A percentile compares a stretch with the other conserved stretches of the same genome.
Evolutionary conservation across 2,329 filamentous ascomycete species (phyloP).

Genomic region (Aureobasidium sp.): DNA sequence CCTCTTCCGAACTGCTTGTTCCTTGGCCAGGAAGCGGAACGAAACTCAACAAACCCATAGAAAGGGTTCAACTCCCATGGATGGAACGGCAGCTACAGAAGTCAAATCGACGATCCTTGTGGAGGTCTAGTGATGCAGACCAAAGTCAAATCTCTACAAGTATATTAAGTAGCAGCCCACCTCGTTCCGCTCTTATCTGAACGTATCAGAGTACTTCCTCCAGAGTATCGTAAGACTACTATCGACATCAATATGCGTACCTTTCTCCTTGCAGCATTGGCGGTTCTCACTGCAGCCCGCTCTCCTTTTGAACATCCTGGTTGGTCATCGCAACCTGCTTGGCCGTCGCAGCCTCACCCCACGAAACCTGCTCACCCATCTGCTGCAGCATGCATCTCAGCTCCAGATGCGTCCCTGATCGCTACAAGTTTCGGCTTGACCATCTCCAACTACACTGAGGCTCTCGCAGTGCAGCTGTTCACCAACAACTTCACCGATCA

Average conservation of each 20-base stretch:
- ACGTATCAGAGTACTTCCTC: not conserved
- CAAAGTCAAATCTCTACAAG: not conserved
- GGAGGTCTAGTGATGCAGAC: not conserved
- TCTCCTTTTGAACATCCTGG: not conserved
- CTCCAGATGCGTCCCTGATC: slow-evolving; percentile 21
- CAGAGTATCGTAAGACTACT: not conserved
- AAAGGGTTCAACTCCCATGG: no score
- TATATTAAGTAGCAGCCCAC: not conserved
- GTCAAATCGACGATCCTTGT: not conserved
- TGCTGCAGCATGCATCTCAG: slow-evolving; percentile 19
- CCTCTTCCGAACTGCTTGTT: not conserved
- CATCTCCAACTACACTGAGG: slow-evolving; percentile 23
- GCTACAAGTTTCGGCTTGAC: slow-evolving; percentile 24
- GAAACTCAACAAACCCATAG: not conserved
- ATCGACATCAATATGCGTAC: not conserved
- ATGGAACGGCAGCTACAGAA: not conserved
- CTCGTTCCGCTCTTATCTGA: not conserved
- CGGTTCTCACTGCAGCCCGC: not conserved
- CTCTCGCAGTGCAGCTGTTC: slow-evolving; percentile 21
- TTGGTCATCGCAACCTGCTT: not conserved
- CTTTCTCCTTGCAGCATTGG: not conserved
- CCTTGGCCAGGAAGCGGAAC: not conserved
- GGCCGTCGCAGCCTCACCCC: not conserved
- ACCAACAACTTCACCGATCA: slow-evolving; percentile 25
- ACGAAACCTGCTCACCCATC: not conserved